Base-by-base conservation (phyloP, 2,329 filamentous ascomycete genomes). In the Penicillium sp. region DNA sequence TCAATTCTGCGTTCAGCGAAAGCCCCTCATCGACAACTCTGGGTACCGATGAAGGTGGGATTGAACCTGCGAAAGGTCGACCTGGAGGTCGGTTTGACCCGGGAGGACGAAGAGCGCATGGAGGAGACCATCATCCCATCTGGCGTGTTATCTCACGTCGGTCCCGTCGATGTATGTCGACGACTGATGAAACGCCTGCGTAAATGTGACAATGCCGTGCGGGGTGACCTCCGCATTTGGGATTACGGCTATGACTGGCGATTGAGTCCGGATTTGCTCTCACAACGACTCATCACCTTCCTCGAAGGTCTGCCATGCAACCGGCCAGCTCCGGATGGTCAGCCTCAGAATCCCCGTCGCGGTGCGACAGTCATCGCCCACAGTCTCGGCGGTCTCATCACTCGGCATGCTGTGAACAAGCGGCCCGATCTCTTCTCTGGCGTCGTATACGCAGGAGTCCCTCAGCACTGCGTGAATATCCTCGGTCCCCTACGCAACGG, bases 191-290 rank as follows among this genome's bases (percentile, higher is more conserved):
- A 91, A 73, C 88, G 90, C 59, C 77, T 97, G 22, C 85, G 87
- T 54, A 88, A 89, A 35, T 91, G 87, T 67, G 88, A 92, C 13
- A 96, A 96, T 70, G 88, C 86, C 1, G 84, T 86, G 56, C 83
- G 81, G 4, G 92, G 91, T 8, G 89, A 85, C 65, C 80, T 97
- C 6, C 85, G 92, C 51, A 85, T 97, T 0, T 93, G 93, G 82
- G 90, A 97, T 70, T 98, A 94, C 73, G 93, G 93, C 19, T 98
- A 97, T 71, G 94, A 98, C 78, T 98, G 94, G 94, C 86, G 94
- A 17, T 81, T 97, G 42, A 95, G 91, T 65, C 94, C 94, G 0
- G 86, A 89, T 71, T 81, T 92, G 0, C 84, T 95, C 0, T 93
- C 91, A 3, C 82, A 83, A 50, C 87, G 87, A 63, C 80, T 98